Percentiles rank a stretch among this genome's conserved stretches.
These are phyloP conservation scores for Ilex aquifolium DNA, from an alignment of 257 asterid genomes.

Conservation along the genomic window DNA sequence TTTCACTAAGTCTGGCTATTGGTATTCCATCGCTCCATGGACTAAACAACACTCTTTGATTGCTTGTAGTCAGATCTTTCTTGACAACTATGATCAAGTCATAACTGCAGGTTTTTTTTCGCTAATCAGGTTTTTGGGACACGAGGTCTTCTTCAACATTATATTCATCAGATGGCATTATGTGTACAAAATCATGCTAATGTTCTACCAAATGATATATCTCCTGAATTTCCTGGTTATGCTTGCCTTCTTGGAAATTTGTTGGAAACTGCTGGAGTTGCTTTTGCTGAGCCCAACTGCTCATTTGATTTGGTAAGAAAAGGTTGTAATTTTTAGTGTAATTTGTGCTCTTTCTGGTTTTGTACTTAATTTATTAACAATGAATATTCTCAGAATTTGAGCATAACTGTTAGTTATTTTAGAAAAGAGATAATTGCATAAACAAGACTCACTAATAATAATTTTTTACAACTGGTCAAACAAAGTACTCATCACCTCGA, in stretches of 20 bases:
- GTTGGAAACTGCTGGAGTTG: constrained; percentile 73
- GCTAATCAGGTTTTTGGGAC: constrained; percentile 64
- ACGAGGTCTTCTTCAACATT: constrained; percentile 57
- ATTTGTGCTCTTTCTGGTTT: constrained; percentile 3
- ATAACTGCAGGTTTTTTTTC: background rate
- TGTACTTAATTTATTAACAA: background rate
- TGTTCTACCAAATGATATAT: constrained; percentile 62
- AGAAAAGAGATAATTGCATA: too few relatives aligned
- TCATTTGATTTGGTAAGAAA: constrained; percentile 68
- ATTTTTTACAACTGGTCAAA: too few relatives aligned
- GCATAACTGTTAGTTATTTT: too few relatives aligned
- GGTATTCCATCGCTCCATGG: background rate
- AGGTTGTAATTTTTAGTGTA: constrained; percentile 3
- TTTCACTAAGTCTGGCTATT: background rate
- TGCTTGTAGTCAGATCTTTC: background rate
- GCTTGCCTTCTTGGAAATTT: constrained; percentile 89
- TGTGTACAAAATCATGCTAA: constrained; percentile 54
- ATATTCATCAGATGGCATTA: constrained; percentile 68
- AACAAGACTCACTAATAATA: too few relatives aligned
- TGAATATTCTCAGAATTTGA: too few relatives aligned
- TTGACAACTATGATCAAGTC: background rate
- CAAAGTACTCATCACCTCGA: too few relatives aligned
- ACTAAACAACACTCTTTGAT: background rate
- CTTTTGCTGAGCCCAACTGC: constrained; percentile 53
- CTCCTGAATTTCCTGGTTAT: constrained; percentile 73